Percentiles rank a stretch among this genome's conserved stretches.
phyloP scores from a whole-genome alignment of 768 basidiomycete species.

The Fomitopsis serialis region DNA sequence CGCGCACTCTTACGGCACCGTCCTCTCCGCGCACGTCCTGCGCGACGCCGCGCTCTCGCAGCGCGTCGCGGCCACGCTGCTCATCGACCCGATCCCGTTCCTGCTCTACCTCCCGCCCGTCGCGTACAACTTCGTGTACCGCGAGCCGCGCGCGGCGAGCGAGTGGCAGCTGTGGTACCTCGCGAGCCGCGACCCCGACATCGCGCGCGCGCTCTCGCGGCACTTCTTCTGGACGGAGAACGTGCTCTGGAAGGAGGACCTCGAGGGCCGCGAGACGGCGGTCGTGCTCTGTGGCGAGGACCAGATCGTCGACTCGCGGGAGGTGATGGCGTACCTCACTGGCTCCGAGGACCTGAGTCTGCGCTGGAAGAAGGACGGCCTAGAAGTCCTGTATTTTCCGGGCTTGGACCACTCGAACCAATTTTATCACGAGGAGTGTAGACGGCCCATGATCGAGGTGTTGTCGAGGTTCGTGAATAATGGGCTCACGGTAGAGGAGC shows the following conservation, averaged over 20 bases:
- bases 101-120: slow-evolving; percentile 58
- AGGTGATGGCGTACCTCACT: slow-evolving; percentile 37
- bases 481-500: background rate
- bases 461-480: slow-evolving; percentile 23
- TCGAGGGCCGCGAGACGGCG: slow-evolving; percentile 27
- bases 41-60: slow-evolving; percentile 26
- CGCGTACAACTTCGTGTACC: slow-evolving; percentile 64
- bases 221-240: slow-evolving; percentile 67
- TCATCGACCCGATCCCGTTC: slow-evolving; percentile 64
- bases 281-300: slow-evolving; percentile 36
- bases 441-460: slow-evolving; percentile 27
- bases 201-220: slow-evolving; percentile 50
- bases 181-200: slow-evolving; percentile 56
- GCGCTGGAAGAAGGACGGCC: slow-evolving; percentile 23
- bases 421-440: slow-evolving; percentile 24
- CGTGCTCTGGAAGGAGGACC: slow-evolving; percentile 54
- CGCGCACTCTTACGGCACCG: slow-evolving; percentile 62
- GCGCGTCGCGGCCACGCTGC: slow-evolving; percentile 38
- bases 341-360: slow-evolving; percentile 15
- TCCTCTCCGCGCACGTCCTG: slow-evolving; percentile 48
- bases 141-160: slow-evolving; percentile 41
- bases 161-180: slow-evolving; percentile 72
- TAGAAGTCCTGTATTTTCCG: slow-evolving; percentile 36
- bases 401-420: slow-evolving; percentile 38
- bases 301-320: slow-evolving; percentile 36